Conservation (phyloP, 306 rosid genomes). For the Vigna nakashimae region DNA sequence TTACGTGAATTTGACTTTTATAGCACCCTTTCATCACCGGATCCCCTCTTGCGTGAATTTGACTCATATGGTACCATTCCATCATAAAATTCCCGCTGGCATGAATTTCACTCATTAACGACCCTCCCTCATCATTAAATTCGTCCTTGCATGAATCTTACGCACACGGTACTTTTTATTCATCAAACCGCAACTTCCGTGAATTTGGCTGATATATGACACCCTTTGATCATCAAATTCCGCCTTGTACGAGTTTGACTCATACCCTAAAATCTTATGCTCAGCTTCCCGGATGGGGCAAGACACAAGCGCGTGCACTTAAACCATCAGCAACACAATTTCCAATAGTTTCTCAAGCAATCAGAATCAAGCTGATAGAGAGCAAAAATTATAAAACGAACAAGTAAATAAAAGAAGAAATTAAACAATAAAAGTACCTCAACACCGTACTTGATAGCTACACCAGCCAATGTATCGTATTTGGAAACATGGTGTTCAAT, state of each 20-base stretch:
- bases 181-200: neutral
- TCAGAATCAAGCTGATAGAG: neutral
- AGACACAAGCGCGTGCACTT: neutral
- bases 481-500: constrained; percentile 78
- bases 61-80: neutral
- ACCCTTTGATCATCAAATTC: neutral
- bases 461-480: constrained; percentile 85
- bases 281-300: neutral
- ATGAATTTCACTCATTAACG: neutral
- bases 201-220: neutral
- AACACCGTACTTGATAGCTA: constrained; percentile 93
- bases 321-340: constrained; percentile 13
- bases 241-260: neutral
- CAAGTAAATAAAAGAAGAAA: neutral
- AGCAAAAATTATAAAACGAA: neutral
- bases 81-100: neutral
- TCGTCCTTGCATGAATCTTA: neutral
- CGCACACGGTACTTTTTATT: neutral
- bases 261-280: neutral
- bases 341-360: neutral
- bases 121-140: neutral
- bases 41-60: neutral
- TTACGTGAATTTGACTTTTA: neutral
- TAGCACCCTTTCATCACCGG: neutral
- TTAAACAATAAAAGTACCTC: constrained; percentile 56